Percentiles rank a stretch among this genome's conserved stretches.
phyloP scores from a whole-genome alignment of 805 yeast genomes.

The Starmerella bacillaris region DNA sequence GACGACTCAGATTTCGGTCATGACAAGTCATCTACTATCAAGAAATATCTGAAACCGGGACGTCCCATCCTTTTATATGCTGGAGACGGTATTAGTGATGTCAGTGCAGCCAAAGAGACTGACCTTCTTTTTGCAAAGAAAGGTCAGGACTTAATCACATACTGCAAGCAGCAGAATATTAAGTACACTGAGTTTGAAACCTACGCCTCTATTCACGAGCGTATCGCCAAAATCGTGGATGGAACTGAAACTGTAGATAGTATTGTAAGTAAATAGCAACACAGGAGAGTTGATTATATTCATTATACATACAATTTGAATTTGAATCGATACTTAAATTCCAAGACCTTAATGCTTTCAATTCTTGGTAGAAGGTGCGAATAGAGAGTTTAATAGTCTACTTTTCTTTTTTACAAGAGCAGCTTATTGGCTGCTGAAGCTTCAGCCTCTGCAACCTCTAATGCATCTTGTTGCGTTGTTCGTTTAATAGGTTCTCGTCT shows the following conservation, averaged over 20 bases:
- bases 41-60: conserved; percentile 25
- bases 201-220: conserved; percentile 54
- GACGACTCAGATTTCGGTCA: conserved; percentile 87
- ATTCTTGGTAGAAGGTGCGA: too few relatives aligned
- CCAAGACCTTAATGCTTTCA: too few relatives aligned
- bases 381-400: too few relatives aligned
- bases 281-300: not conserved
- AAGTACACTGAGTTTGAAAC: conserved; percentile 71
- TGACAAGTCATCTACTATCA: conserved; percentile 74
- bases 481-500: conserved; percentile 59
- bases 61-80: conserved; percentile 70
- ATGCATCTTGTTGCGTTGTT: conserved; percentile 69
- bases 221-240: conserved; percentile 37
- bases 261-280: conserved; percentile 9
- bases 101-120: conserved; percentile 89
- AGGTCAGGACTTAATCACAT: conserved; percentile 76
- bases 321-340: too few relatives aligned
- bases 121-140: conserved; percentile 82
- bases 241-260: conserved; percentile 21
- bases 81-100: conserved; percentile 95
- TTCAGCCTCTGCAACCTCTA: conserved; percentile 60
- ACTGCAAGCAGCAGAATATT: conserved; percentile 60
- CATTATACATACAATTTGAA: not conserved
- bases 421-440: conserved; percentile 22
- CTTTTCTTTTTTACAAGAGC: too few relatives aligned